Conservation (phyloP, 2,329 filamentous ascomycete species). For the Purpureocillium takamizusanense region DNA sequence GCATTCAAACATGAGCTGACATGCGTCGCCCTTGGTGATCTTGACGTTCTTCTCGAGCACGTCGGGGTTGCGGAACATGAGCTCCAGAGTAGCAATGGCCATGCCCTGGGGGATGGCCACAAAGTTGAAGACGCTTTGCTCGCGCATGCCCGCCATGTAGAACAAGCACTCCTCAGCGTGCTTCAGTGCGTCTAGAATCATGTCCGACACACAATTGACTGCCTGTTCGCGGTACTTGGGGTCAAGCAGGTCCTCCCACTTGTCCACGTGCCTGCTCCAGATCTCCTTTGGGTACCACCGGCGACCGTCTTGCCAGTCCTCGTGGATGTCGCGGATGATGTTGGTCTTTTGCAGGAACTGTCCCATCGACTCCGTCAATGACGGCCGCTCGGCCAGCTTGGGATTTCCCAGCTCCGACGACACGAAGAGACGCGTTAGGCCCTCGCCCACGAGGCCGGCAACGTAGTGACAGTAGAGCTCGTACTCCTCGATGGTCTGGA, state of each 20-base stretch:
- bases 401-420: slow-evolving; percentile 80
- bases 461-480: slow-evolving; percentile 98
- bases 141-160: slow-evolving; percentile 89
- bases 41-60: slow-evolving; percentile 88
- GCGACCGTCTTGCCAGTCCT: slow-evolving; percentile 80
- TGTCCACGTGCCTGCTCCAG: slow-evolving; percentile 89
- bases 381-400: slow-evolving; percentile 65
- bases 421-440: slow-evolving; percentile 83
- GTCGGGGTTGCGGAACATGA: slow-evolving; percentile 82
- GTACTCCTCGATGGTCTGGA: slow-evolving; percentile 80
- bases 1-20: slow-evolving; percentile 82
- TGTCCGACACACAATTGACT: slow-evolving; percentile 79
- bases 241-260: slow-evolving; percentile 85
- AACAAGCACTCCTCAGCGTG: slow-evolving; percentile 92
- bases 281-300: slow-evolving; percentile 95
- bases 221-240: slow-evolving; percentile 69
- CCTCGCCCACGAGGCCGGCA: slow-evolving; percentile 95
- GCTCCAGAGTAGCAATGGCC: slow-evolving; percentile 90
- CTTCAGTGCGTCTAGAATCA: slow-evolving; percentile 83
- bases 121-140: slow-evolving; percentile 99
- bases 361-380: slow-evolving; percentile 91
- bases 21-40: slow-evolving; percentile 92
- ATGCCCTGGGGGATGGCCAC: slow-evolving; percentile 93
- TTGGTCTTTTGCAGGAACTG: slow-evolving; percentile 98
- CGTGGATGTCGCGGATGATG: slow-evolving; percentile 91